Conservation (phyloP, 2,329 filamentous ascomycete species). For the Talaromyces islandicus region DNA sequence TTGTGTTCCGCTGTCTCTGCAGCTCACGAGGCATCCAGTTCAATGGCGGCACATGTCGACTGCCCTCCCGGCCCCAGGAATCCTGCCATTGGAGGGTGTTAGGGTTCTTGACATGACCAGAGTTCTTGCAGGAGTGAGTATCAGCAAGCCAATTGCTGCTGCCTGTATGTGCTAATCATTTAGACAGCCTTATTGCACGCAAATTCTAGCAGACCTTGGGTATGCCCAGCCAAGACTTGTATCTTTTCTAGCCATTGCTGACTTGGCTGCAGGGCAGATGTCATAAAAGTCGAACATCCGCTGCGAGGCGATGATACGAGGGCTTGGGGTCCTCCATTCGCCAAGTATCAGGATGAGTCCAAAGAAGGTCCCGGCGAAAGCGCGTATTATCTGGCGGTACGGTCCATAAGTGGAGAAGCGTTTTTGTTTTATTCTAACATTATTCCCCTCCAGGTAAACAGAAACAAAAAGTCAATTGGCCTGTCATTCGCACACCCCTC, state of each 20-base stretch:
- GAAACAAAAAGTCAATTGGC: slow-evolving; percentile 92
- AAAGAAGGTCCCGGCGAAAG: slow-evolving; percentile 72
- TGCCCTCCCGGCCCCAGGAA: slow-evolving; percentile 35
- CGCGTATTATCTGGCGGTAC: slow-evolving; percentile 86
- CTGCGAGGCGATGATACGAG: slow-evolving; percentile 86
- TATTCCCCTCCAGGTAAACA: slow-evolving; percentile 62
- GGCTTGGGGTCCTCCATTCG: slow-evolving; percentile 95
- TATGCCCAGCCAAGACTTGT: slow-evolving; percentile 42
- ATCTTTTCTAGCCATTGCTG: slow-evolving; percentile 5
- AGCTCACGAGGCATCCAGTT: neutral
- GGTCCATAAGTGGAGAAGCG: too few species aligned
- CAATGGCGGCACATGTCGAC: slow-evolving; percentile 36
- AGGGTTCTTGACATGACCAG: slow-evolving; percentile 94
- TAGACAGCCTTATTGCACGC: slow-evolving; percentile 84
- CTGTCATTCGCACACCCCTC: slow-evolving; percentile 82
- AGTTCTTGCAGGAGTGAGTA: slow-evolving; percentile 82
- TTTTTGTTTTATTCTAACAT: neutral
- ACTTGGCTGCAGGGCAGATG: slow-evolving; percentile 63
- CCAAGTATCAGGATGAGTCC: slow-evolving; percentile 60
- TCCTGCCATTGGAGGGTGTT: slow-evolving; percentile 72
- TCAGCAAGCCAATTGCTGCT: neutral
- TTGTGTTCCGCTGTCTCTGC: neutral
- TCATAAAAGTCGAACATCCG: slow-evolving; percentile 97
- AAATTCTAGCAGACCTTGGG: slow-evolving; percentile 94
- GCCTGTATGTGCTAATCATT: slow-evolving; percentile 3